Evolutionary conservation across 2,329 filamentous ascomycete genomes (phyloP).

Genomic region (Aspergillus neoniger): DNA sequence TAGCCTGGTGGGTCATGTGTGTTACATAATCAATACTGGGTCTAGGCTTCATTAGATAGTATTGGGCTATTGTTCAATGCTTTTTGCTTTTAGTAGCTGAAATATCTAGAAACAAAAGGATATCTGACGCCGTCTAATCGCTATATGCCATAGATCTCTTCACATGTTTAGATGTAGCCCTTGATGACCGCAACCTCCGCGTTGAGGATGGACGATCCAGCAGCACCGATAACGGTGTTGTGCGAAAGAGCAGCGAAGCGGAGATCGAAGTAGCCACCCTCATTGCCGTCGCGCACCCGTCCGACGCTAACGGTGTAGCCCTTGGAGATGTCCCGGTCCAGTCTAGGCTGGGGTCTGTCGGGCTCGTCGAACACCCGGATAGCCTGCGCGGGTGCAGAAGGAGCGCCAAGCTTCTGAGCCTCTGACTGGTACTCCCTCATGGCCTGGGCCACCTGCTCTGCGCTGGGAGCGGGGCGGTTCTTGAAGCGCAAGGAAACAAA

Average conservation of each 20-base stretch:
- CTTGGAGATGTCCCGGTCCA: constrained; percentile 80
- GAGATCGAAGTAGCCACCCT: constrained; percentile 83
- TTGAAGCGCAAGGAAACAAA: constrained; percentile 86
- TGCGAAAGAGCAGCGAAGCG: constrained; percentile 94
- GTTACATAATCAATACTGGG: not conserved
- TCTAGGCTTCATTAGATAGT: not conserved
- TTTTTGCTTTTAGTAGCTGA: not conserved
- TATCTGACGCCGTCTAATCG: constrained; percentile 20
- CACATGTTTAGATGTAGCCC: constrained; percentile 65
- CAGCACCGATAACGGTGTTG: constrained; percentile 89
- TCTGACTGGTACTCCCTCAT: constrained; percentile 80
- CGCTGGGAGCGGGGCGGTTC: constrained; percentile 70
- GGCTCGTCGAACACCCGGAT: constrained; percentile 89
- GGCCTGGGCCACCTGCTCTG: constrained; percentile 75
- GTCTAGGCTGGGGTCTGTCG: constrained; percentile 85
- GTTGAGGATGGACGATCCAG: constrained; percentile 94
- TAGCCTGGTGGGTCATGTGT: constrained; percentile 1
- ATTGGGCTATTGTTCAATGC: not conserved
- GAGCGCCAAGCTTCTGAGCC: constrained; percentile 79
- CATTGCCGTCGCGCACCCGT: constrained; percentile 77
- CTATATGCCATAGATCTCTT: constrained; percentile 15
- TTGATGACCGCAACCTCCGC: constrained; percentile 90
- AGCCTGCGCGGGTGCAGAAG: constrained; percentile 76
- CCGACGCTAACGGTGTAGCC: constrained; percentile 93
- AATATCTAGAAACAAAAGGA: constrained; percentile 7